Conservation (phyloP, 1,284 basidiomycete genomes). For the Phellopilus nigrolimitatus region DNA sequence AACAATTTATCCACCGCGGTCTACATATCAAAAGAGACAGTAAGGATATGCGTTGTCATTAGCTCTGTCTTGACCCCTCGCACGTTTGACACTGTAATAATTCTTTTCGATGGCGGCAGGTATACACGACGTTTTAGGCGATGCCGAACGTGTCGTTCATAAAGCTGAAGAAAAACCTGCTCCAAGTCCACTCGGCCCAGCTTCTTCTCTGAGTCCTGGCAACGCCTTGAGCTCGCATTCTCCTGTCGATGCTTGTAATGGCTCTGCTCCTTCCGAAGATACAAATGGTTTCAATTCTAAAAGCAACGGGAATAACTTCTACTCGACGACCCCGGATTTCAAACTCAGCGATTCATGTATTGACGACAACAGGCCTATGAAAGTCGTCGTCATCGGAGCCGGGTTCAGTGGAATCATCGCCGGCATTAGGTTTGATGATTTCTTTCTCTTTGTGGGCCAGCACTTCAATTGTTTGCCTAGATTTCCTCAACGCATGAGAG, state of each 20-base stretch:
- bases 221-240: background rate
- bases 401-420: conserved; percentile 54
- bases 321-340: background rate
- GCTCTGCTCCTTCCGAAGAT: background rate
- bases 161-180: background rate
- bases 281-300: background rate
- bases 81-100: too few species aligned
- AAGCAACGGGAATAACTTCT: too few species aligned
- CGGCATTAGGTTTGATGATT: conserved; percentile 40
- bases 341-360: conserved; percentile 33
- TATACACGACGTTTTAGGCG: too few species aligned
- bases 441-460: background rate
- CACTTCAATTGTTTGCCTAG: conserved; percentile 26
- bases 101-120: too few species aligned
- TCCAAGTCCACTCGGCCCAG: background rate
- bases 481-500: conserved; percentile 49
- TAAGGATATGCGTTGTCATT: too few species aligned
- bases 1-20: too few species aligned
- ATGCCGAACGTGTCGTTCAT: too few species aligned
- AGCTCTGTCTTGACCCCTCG: too few species aligned
- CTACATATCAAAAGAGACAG: too few species aligned
- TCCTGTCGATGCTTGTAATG: background rate
- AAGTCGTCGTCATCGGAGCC: conserved; percentile 48
- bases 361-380: conserved; percentile 46
- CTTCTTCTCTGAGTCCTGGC: background rate